Evolutionary conservation across 1,284 basidiomycete species (phyloP), one percentile per base, ranked within the genome.

Genomic region (Rhodotorula glutinis): DNA sequence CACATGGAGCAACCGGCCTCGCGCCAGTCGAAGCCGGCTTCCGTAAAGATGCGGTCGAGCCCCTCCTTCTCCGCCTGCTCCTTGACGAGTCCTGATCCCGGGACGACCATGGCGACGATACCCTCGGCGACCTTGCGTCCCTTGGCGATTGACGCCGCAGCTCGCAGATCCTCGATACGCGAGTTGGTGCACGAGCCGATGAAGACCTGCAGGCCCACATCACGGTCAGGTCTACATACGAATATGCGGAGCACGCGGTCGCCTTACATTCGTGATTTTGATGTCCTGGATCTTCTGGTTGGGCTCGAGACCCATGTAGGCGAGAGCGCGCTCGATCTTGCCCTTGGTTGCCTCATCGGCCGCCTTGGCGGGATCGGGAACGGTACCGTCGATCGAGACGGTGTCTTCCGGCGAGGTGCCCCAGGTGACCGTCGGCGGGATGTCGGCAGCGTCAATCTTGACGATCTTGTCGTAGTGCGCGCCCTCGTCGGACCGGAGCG

Each of bases 1-100:
- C 93, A 97, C 94, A 97, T 97, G 41, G 94, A 97, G 79, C 93
- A 97, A 41, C 93, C 93, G 40, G 94, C 94, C 80, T 97, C 94
- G 66, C 93, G 86, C 93, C 92, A 97, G 79, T 97, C 94, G 76
- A 96, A 97, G 27, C 94, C 94, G 38, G 93, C 93, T 60, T 91
- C 89, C 79, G 88, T 92, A 84, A 97, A 94, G 76, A 97, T 83
- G 63, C 84, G 84, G 76, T 96, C 92, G 67, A 97, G 83, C 49
- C 93, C 92, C 77, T 97, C 93, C 33, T 87, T 89, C 81, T 97
- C 93, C 21, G 94, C 92, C 77, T 96, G 94, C 77, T 92, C 87
- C 80, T 95, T 97, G 78, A 97, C 87, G 56, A 97, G 80, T 66
- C 93, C 94, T 5, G 94, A 97, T 44, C 94, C 93, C 9, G 93